phyloP scores from a whole-genome alignment of 352 stramenopile species.

The Phytopythium chamaehyphon region DNA sequence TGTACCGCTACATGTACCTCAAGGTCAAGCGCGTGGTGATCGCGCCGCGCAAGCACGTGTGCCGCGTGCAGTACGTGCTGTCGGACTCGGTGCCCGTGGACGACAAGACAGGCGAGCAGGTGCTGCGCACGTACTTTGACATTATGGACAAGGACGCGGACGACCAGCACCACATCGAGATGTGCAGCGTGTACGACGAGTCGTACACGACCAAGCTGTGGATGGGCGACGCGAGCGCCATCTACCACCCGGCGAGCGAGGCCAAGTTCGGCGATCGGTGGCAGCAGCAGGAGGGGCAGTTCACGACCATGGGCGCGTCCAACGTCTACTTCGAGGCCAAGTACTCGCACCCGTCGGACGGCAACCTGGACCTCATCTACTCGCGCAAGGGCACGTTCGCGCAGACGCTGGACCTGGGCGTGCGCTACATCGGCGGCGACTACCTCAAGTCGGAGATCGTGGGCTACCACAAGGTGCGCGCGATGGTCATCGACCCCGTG shows the following conservation, averaged over 20 bases:
- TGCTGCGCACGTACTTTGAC: constrained; percentile 73
- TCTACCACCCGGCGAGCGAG: constrained; percentile 55
- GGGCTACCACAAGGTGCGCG: constrained; percentile 77
- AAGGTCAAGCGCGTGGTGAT: constrained; percentile 67
- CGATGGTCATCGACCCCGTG: constrained; percentile 63
- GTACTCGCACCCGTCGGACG: constrained; percentile 74
- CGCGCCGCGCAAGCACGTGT: constrained; percentile 42
- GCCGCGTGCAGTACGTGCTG: constrained; percentile 71
- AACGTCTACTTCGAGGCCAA: constrained; percentile 83
- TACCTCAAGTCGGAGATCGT: constrained; percentile 58
- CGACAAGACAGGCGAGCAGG: constrained; percentile 37
- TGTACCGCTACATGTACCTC: constrained; percentile 70
- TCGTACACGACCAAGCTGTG: constrained; percentile 46
- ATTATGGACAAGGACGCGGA: constrained; percentile 49
- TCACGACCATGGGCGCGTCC: constrained; percentile 55
- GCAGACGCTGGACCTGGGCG: constrained; percentile 42
- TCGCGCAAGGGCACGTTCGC: constrained; percentile 43
- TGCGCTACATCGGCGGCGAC: constrained; percentile 50
- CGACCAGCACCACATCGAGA: constrained; percentile 70
- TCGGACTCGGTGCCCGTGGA: constrained; percentile 46
- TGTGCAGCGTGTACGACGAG: constrained; percentile 74
- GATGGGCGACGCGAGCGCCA: constrained; percentile 51
- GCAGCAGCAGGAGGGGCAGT: constrained; percentile 40
- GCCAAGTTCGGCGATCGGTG: constrained; percentile 55
- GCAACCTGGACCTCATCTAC: constrained; percentile 77